Evolutionary conservation across 2,329 filamentous ascomycete species (phyloP).

Genomic region (Pseudomassariella vexata): DNA sequence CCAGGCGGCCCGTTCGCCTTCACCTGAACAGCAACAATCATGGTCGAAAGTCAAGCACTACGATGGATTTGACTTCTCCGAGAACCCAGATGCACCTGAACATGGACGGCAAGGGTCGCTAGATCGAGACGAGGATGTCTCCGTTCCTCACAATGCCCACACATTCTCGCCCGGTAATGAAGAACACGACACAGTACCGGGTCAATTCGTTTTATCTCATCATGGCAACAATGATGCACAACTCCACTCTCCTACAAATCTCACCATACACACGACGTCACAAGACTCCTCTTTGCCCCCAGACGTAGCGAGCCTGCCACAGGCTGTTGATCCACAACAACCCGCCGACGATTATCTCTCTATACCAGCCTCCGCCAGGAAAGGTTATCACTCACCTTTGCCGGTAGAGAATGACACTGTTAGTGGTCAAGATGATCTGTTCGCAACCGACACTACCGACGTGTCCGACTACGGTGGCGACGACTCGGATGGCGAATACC

Average conservation of each 20-base stretch:
- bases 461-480: conserved; percentile 8
- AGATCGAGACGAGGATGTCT: too few species aligned
- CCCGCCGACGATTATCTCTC: not conserved
- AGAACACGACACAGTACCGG: not conserved
- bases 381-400: conserved; percentile 6
- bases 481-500: not conserved
- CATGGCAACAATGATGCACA: too few species aligned
- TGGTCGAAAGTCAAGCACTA: conserved; percentile 5
- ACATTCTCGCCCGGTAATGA: too few species aligned
- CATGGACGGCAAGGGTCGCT: conserved; percentile 4
- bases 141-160: too few species aligned
- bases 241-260: too few species aligned
- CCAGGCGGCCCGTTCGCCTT: conserved; percentile 9
- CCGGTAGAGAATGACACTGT: conserved; percentile 25
- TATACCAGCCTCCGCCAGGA: conserved; percentile 1
- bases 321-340: too few species aligned
- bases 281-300: too few species aligned
- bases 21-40: conserved; percentile 10
- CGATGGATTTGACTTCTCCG: conserved; percentile 10
- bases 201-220: too few species aligned
- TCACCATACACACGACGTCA: too few species aligned
- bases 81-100: conserved; percentile 11
- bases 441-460: conserved; percentile 19
- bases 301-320: too few species aligned
- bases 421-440: conserved; percentile 26